Evolutionary conservation across 2,329 filamentous ascomycete genomes (phyloP), one percentile per base, ranked within the genome.

Genomic region (Claviceps sp.): DNA sequence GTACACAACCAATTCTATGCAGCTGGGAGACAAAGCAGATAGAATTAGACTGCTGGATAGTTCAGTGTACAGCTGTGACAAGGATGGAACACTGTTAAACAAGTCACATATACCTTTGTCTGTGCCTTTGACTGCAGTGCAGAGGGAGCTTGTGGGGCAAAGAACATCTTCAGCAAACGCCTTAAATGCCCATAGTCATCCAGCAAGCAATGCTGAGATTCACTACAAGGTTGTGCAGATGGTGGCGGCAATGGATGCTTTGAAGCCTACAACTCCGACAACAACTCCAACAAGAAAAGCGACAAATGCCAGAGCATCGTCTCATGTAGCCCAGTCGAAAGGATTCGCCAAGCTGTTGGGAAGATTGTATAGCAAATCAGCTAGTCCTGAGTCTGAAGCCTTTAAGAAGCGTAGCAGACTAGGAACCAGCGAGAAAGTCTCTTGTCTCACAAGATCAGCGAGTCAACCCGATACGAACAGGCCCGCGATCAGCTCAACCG

Each of bases 181-280:
- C 38, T 5, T 30, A 6, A 39, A 17, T 16, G 30, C 19, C 11
- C n/a, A 46, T 40, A 19, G 16, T 19, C 46, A 26, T 4, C 24
- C 43, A 45, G 41, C 47, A 10, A 54, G 53, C 19, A 52, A 61
- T 14, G 58, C 63, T 3, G 59, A 63, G 26, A 61, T 70, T 34
- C 61, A 62, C 26, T 52, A 62, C n/a, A 70, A 70, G 52, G 55
- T 68, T 11, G 50, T 52, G 4, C 63, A 62, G 13, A 71, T 70
- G 67, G 56, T 71, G 24, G 63, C 67, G 11, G 65, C 67, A 5
- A 67, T 62, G 2, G 54, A 67, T 38, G 59, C 61, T 13, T 56
- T 69, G 5, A 70, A 69, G 52, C 62, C 66, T 26, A 56, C 54
- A 4, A 51, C 56, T n/a, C 51, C 55, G 6, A 55, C 53, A 2